Base-by-base conservation (phyloP, 139 green algal genomes). In the Deuterostichococcus epilithicus region DNA sequence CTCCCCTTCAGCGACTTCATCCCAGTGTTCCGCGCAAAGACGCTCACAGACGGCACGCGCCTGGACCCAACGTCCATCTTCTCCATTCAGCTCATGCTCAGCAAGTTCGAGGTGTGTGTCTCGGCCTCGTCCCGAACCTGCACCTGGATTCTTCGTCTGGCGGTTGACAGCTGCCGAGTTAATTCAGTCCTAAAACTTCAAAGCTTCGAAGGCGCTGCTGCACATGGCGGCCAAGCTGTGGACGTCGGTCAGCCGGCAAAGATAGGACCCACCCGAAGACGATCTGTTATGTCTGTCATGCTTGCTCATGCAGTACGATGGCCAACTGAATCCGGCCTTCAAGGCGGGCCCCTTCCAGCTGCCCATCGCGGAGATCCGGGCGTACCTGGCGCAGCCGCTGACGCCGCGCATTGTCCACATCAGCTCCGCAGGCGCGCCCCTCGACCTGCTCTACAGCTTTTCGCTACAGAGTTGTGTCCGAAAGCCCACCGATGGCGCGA, bases 251-350 rank as follows among this genome's bases (percentile, higher is more conserved):
- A n/a, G n/a, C n/a, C n/a, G n/a, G n/a, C n/a, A n/a, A n/a, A n/a
- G n/a, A n/a, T n/a, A n/a, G n/a, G n/a, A n/a, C n/a, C n/a, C n/a
- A n/a, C n/a, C n/a, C n/a, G n/a, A n/a, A n/a, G n/a, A n/a, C n/a
- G n/a, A n/a, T n/a, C n/a, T n/a, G n/a, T n/a, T n/a, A n/a, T n/a
- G n/a, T n/a, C n/a, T n/a, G n/a, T n/a, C n/a, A n/a, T n/a, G 42
- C 42, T 52, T 52, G 42, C 42, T 8, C 42, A 52, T 52, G 20
- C 52, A 52, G 28, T 20, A 63, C n/a, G n/a, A n/a, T n/a, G 85
- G 87, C 18, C 79, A 80, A 5, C 87, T 98, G 28, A 98, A 98
- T 83, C 95, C 95, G 23, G 67, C 47, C 42, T 97, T 97, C 86
- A 80, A 35, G 18, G 67, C 85, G 0, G 94, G 94, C 3, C 18